A percentile compares a stretch with the other conserved stretches of the same genome.
phyloP scores from a whole-genome alignment of 129 eudicot genomes.

The Flaveria robusta region DNA sequence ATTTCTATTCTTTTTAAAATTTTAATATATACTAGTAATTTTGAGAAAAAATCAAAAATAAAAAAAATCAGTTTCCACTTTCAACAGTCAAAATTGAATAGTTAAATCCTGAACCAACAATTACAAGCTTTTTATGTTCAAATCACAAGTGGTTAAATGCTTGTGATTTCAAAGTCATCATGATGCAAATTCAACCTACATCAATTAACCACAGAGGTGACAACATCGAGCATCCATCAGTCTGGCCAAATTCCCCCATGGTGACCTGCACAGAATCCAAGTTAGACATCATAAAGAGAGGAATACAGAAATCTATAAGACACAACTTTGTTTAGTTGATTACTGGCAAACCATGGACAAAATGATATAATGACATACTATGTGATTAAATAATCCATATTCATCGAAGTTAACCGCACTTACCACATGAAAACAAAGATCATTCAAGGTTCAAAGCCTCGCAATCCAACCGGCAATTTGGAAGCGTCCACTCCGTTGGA shows the following conservation, averaged over 20 bases:
- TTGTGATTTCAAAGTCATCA: not conserved
- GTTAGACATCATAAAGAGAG: not conserved
- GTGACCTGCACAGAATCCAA: conserved; percentile 9
- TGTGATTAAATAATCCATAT: not conserved
- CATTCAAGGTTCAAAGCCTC: not conserved
- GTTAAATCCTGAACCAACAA: not conserved
- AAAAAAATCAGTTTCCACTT: too few relatives aligned
- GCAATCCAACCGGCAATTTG: not conserved
- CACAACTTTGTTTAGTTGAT: not conserved
- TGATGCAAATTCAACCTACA: not conserved
- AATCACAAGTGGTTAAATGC: too few relatives aligned
- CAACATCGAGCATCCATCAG: not conserved
- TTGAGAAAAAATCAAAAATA: too few relatives aligned
- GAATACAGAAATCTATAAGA: not conserved
- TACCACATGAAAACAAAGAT: conserved; percentile 8
- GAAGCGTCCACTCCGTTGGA: not conserved
- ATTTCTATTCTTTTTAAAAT: too few relatives aligned
- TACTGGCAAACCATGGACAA: not conserved
- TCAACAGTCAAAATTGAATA: too few relatives aligned
- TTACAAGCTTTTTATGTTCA: not conserved
- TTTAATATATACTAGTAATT: too few relatives aligned
- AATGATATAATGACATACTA: not conserved
- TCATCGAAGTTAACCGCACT: not conserved
- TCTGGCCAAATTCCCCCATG: not conserved
- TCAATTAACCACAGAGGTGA: not conserved